phyloP scores from a whole-genome alignment of 1,139 yeast genomes.

The Arxiozyma telluris region DNA sequence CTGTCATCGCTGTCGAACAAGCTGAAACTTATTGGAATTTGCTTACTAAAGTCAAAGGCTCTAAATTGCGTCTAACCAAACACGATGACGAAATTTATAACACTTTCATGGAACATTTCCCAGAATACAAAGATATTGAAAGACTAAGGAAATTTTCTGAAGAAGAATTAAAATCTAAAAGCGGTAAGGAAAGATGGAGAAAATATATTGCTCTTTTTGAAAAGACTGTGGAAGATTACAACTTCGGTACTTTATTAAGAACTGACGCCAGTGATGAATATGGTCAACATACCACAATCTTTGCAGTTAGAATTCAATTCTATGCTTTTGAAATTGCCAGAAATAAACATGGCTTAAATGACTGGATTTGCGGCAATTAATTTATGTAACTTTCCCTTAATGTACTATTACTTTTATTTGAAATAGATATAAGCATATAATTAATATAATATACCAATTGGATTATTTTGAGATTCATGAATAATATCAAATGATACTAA shows the following conservation, averaged over 20 bases:
- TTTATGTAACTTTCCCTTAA: background rate
- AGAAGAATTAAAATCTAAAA: constrained; percentile 69
- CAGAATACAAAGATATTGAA: constrained; percentile 62
- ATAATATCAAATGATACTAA: background rate
- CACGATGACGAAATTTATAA: constrained; percentile 77
- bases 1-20: constrained; percentile 94
- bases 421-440: background rate
- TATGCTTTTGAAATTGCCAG: constrained; percentile 92
- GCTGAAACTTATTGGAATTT: constrained; percentile 91
- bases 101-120: constrained; percentile 63
- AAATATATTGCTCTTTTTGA: constrained; percentile 75
- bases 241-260: constrained; percentile 91
- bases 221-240: constrained; percentile 70
- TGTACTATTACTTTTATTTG: background rate
- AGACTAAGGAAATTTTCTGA: constrained; percentile 55
- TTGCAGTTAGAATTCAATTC: constrained; percentile 87
- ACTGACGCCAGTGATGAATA: constrained; percentile 62
- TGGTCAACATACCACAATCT: constrained; percentile 74
- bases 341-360: constrained; percentile 83
- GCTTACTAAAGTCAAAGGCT: constrained; percentile 64
- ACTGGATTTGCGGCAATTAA: constrained; percentile 53
- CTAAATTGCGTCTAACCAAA: constrained; percentile 66
- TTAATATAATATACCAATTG: background rate
- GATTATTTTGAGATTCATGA: background rate
- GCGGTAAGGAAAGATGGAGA: constrained; percentile 90